Evolutionary conservation across 1,284 basidiomycete species (phyloP).

Genomic region (Mrakiaceae sp.): DNA sequence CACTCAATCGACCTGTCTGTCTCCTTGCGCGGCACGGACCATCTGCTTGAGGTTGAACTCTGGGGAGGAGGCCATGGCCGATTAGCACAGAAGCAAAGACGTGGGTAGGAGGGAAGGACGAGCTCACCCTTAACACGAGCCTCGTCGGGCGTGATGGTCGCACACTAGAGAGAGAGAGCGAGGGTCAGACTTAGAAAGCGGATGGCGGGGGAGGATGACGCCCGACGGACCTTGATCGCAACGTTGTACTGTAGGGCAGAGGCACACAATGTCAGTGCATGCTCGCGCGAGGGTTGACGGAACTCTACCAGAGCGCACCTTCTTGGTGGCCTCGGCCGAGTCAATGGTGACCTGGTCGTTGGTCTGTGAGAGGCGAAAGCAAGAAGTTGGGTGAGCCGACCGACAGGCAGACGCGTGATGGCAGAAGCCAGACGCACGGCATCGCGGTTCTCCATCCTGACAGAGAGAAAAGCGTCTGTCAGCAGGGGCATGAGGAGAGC

Average conservation of each 20-base stretch:
- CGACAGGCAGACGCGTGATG: background rate
- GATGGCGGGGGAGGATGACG: background rate
- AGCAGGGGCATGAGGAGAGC: no score
- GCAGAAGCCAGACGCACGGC: slow-evolving; percentile 42
- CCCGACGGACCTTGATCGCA: slow-evolving; percentile 54
- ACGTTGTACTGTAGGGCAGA: slow-evolving; percentile 54
- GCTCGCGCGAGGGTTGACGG: no score
- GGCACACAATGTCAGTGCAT: slow-evolving; percentile 14
- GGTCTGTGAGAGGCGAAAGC: slow-evolving; percentile 45
- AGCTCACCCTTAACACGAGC: slow-evolving; percentile 55
- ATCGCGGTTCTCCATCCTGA: slow-evolving; percentile 68
- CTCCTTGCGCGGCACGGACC: background rate
- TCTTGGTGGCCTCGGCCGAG: slow-evolving; percentile 79
- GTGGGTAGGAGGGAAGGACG: background rate
- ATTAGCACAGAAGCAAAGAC: no score
- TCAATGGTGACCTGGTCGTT: slow-evolving; percentile 89
- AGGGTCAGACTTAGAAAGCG: background rate
- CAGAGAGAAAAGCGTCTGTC: no score
- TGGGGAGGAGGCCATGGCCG: slow-evolving; percentile 2
- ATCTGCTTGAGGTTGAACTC: slow-evolving; percentile 98
- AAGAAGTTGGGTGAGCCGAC: background rate
- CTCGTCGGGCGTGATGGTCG: slow-evolving; percentile 97
- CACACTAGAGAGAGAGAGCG: slow-evolving; percentile 47
- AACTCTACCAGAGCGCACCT: slow-evolving; percentile 15
- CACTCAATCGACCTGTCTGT: no score